Conservation (phyloP, 2,329 filamentous ascomycete species). For the Venturia effusa region DNA sequence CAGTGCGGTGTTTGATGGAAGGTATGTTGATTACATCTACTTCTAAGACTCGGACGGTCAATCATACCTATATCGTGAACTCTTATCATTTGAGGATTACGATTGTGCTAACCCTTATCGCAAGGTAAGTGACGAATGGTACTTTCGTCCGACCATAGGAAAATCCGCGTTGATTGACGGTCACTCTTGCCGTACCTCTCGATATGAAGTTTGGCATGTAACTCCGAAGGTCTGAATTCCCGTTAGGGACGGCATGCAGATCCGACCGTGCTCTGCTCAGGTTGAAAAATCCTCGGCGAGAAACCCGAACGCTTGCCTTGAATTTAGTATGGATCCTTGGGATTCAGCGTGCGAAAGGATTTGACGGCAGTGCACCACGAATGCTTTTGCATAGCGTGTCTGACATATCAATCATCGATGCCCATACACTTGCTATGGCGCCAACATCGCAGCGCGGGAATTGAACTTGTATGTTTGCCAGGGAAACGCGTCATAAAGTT, state of each 20-base stretch:
- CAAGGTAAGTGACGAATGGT: neutral
- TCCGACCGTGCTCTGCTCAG: neutral
- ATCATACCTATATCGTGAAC: no score
- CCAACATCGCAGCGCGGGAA: no score
- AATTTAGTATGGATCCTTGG: neutral
- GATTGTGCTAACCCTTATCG: no score
- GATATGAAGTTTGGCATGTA: neutral
- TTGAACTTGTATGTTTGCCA: no score
- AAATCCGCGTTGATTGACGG: neutral
- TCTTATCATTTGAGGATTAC: no score
- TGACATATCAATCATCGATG: no score
- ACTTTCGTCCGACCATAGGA: neutral
- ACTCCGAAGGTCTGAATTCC: neutral
- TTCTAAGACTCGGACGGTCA: no score
- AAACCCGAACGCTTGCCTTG: neutral
- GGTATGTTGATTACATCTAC: no score
- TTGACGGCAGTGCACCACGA: neutral
- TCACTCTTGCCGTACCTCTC: neutral
- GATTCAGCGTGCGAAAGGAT: neutral
- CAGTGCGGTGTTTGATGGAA: no score
- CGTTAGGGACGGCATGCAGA: neutral
- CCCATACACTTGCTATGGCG: no score
- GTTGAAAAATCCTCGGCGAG: neutral
- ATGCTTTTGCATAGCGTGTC: no score
- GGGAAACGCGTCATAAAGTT: no score